Base-by-base conservation (phyloP, 2,329 filamentous ascomycete species). In the Diplodia scrobiculata region DNA sequence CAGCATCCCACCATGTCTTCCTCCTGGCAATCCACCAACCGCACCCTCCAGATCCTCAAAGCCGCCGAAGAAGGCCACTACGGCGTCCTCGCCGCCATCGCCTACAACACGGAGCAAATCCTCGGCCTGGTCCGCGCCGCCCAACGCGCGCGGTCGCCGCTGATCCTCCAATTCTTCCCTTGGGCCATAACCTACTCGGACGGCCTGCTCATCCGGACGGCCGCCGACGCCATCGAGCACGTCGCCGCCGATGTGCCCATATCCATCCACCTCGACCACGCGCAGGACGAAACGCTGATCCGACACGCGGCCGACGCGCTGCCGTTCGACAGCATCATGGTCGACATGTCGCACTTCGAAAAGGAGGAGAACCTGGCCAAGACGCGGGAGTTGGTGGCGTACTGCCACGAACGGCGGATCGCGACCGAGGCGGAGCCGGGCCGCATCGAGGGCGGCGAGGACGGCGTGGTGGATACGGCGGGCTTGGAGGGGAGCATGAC, bases 341-440 rank as follows among this genome's bases (percentile, higher is more conserved):
- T 91, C 0, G 89, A 91, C 74, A 91, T 91, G 88, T 86, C 83
- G 66, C 88, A 91, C 74, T 86, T 89, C 71, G 87, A 89, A 70
- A 87, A 86, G 71, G 86, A 82, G 53, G 87, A 90, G 77, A 91
- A 91, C 71, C 78, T 91, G 32, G 79, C 81, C 6, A 82, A 85
- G 71, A 91, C 88, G 14, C 79, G 79, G 59, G 83, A 87, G 66
- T 76, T 90, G 54, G 85, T 86, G 0, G 79, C 77, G 32, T 86
- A 87, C 70, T 89, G 88, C 71, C 84, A 89, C 72, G 84, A 78
- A 63, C 80, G 83, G 27, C 86, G 86, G 0, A 90, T 91, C 68
- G 84, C 86, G 3, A 87, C 87, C 0, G 89, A 91, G 72, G 88
- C 88, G 0, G 88, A 91, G 72, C 88, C 88, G 0, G 88, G 88